Percentiles rank a stretch among this genome's conserved stretches.
phyloP scores from a whole-genome alignment of 352 stramenopile species.

The Globisporangium lucens region DNA sequence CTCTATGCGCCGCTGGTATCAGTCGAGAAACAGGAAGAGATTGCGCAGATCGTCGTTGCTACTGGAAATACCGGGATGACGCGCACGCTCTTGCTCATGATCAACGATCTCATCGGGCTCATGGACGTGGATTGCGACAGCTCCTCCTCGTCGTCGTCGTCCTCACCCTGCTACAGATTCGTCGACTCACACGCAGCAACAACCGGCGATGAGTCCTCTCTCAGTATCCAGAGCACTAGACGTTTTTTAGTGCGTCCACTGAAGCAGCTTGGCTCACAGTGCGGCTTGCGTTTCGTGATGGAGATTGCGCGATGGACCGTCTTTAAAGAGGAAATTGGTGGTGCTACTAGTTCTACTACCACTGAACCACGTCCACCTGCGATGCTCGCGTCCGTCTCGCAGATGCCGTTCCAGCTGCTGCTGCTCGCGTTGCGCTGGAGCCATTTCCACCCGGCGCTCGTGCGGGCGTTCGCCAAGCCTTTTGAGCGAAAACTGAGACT shows the following conservation, averaged over 20 bases:
- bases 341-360: neutral
- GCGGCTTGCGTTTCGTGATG: constrained; percentile 52
- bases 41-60: neutral
- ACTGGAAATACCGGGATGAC: neutral
- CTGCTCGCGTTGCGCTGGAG: constrained; percentile 68
- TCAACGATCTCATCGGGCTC: constrained; percentile 10
- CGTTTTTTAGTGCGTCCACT: constrained; percentile 31
- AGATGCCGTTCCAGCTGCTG: constrained; percentile 69
- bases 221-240: neutral
- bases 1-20: constrained; percentile 11
- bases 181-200: constrained; percentile 2
- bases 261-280: constrained; percentile 37
- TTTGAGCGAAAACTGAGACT: constrained; percentile 49
- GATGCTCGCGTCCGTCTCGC: constrained; percentile 36
- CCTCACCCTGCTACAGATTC: neutral
- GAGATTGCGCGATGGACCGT: constrained; percentile 38
- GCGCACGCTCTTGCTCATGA: constrained; percentile 17
- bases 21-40: neutral
- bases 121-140: neutral
- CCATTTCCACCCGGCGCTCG: constrained; percentile 56
- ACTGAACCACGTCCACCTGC: neutral
- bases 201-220: neutral
- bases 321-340: neutral
- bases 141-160: neutral
- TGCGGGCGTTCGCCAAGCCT: constrained; percentile 31